Percentiles rank a stretch among this genome's conserved stretches.
Evolutionary conservation across 257 asterid genomes (phyloP).

Genomic region (Schizonepeta tenuifolia): DNA sequence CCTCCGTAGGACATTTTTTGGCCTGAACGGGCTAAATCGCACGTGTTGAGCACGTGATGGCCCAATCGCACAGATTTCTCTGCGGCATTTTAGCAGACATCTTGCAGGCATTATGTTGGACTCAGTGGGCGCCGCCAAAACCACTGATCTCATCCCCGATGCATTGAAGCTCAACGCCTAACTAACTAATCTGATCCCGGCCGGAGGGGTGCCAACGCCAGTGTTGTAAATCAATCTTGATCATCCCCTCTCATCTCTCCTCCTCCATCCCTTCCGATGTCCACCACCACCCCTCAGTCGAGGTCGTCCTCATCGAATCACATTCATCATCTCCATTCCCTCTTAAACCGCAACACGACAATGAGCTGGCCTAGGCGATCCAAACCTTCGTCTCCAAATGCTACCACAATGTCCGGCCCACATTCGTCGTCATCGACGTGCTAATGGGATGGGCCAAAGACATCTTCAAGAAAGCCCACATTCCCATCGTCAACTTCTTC

Average conservation of each 20-base stretch:
- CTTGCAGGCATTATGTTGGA: too few species aligned
- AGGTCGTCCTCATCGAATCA: conserved; percentile 37
- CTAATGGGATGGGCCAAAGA: conserved; percentile 76
- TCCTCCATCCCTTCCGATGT: conserved; percentile 55
- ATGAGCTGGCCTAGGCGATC: conserved; percentile 50
- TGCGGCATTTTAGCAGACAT: too few species aligned
- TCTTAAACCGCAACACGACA: neutral
- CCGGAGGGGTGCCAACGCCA: too few species aligned
- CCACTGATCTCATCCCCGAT: too few species aligned
- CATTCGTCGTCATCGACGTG: conserved; percentile 64
- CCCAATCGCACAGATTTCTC: too few species aligned
- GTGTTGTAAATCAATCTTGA: conserved; percentile 49
- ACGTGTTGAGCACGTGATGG: too few species aligned
- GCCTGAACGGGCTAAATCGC: too few species aligned
- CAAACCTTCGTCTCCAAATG: conserved; percentile 44
- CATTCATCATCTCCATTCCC: conserved; percentile 27
- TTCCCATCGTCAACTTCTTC: conserved; percentile 58
- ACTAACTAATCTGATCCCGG: too few species aligned
- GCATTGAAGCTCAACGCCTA: too few species aligned
- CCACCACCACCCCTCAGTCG: conserved; percentile 33
- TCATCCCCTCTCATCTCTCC: conserved; percentile 69
- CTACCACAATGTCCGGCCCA: conserved; percentile 40
- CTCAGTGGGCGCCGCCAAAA: too few species aligned
- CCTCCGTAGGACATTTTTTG: too few species aligned
- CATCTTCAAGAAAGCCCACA: conserved; percentile 43